Base-by-base conservation (phyloP, 305 asterid species). In the Rubia tinctorum region DNA sequence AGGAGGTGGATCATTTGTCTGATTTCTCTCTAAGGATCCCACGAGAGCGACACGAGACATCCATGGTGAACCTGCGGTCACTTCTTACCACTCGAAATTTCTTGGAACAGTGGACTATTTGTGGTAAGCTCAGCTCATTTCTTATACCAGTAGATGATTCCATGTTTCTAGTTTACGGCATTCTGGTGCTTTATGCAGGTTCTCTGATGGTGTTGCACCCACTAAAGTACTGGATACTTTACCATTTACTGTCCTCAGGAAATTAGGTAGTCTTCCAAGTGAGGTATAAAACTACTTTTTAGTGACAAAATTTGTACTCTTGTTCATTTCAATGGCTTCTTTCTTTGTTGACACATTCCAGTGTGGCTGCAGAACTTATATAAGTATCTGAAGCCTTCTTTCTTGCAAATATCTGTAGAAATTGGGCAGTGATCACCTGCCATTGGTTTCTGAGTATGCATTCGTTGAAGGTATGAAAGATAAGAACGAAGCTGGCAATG, bases 21-120 rank as follows among this genome's bases (percentile, higher is more conserved):
- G 12, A 53, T 18, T 58, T 67, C 44, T 64, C 18, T 75, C 71
- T 62, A 56, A 79, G 84, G 80, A 79, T 34, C 64, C 78, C 76
- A 10, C 60, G 30, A 73, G 53, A 42, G 76, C 27, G 74, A 79
- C 83, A 71, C 77, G 84, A 59, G 80, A 53, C 73, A 39, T 60
- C 58, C 60, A 37, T 45, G 81, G 81, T 67, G 86, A 79, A 58
- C 84, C 86, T 68, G 72, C 74, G 75, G 86, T 81, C 69, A 82
- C 83, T 39, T 82, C 86, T 61, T 82, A 73, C 81, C 86, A 82
- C 80, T 79, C 84, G 18, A 82, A 80, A 42, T 82, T 82, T 75
- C 78, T 79, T 66, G 84, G 83, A 63, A 82, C 86, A 44, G 84
- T 82, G 61, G 86, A 82, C 62, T 82, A 82, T 82, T 77, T 82